Evolutionary conservation across 129 eudicot species (phyloP).

Genomic region (Artemisia tridentata): DNA sequence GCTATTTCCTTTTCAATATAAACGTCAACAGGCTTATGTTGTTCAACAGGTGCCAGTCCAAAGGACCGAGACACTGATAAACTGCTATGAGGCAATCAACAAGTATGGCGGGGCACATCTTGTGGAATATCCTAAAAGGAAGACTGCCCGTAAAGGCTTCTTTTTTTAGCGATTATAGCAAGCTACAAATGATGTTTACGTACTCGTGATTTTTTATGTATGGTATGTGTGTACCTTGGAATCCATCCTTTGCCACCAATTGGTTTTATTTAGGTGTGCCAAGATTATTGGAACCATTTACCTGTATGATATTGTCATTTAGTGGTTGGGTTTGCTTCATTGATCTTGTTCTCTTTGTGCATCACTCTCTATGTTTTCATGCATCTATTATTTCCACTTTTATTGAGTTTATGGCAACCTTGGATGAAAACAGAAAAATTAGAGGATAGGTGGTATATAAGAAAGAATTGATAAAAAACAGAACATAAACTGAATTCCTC

Average conservation of each 20-base stretch:
- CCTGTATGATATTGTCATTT: not conserved
- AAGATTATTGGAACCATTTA: slow-evolving; percentile 20
- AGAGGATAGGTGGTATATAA: no score
- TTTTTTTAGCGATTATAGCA: slow-evolving; percentile 10
- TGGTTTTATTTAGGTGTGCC: slow-evolving; percentile 25
- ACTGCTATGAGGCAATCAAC: slow-evolving; percentile 37
- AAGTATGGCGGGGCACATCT: slow-evolving; percentile 34
- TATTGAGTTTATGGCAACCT: no score
- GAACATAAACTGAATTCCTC: no score
- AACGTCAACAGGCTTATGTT: slow-evolving; percentile 20
- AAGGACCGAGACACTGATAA: slow-evolving; percentile 24
- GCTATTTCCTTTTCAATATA: slow-evolving; percentile 20
- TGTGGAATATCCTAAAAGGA: slow-evolving; percentile 35
- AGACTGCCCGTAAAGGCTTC: slow-evolving; percentile 15
- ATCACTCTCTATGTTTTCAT: not conserved
- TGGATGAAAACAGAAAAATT: no score
- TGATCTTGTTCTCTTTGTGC: slow-evolving; percentile 1
- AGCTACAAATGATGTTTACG: not conserved
- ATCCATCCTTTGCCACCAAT: slow-evolving; percentile 17
- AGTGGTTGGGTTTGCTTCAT: not conserved
- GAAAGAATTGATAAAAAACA: no score
- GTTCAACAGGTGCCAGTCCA: slow-evolving; percentile 25
- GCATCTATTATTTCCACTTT: not conserved
- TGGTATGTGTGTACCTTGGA: slow-evolving; percentile 2
- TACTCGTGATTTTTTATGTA: slow-evolving; percentile 2